phyloP scores from a whole-genome alignment of 139 green algal genomes.

The Chlamydomonas schloesseri region DNA sequence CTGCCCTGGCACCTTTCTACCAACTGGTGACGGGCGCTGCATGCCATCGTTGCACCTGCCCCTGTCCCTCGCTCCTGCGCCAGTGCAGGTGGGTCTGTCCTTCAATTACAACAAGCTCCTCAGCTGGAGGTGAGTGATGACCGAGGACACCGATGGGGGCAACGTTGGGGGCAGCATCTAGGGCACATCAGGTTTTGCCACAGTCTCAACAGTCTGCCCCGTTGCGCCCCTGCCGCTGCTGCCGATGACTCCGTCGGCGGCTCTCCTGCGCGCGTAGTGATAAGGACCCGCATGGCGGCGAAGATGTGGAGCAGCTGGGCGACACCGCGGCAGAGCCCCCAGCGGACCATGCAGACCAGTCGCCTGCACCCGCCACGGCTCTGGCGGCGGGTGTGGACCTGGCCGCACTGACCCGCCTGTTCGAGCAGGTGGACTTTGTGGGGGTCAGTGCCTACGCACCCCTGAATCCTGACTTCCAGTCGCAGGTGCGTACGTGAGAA shows the following conservation, averaged over 20 bases:
- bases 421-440: neutral
- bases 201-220: too few species aligned
- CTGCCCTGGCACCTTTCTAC: too few species aligned
- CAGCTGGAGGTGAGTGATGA: neutral
- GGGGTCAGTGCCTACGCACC: neutral
- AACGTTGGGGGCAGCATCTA: neutral
- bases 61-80: neutral
- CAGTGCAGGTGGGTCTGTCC: slow-evolving; percentile 7
- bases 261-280: neutral
- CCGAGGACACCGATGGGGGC: too few species aligned
- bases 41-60: too few species aligned
- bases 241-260: too few species aligned
- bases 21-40: too few species aligned
- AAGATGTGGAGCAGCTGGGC: too few species aligned
- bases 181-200: too few species aligned
- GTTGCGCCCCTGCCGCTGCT: too few species aligned
- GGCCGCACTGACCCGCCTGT: neutral
- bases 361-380: neutral
- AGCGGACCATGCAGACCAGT: neutral
- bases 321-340: too few species aligned
- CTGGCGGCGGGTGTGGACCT: neutral
- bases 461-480: neutral
- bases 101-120: slow-evolving; percentile 39
- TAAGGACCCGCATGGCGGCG: neutral
- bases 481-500: neutral